Conservation (phyloP, 1,284 basidiomycete species). For the Sanghuangporus baumii region DNA sequence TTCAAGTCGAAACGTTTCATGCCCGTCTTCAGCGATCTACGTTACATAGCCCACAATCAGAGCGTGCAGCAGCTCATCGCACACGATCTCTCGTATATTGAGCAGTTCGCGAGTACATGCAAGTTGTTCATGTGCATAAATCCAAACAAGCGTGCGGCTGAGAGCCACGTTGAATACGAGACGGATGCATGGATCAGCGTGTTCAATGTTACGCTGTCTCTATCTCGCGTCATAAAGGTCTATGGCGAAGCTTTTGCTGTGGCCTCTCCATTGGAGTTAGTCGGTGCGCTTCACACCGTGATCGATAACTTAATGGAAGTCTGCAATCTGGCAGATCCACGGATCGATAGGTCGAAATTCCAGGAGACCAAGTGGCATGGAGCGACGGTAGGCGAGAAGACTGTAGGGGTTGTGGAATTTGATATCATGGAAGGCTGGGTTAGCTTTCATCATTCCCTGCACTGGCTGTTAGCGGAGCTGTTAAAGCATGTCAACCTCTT, state of each 20-base stretch:
- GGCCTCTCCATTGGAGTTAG: constrained; percentile 53
- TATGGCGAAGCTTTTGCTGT: constrained; percentile 77
- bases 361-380: constrained; percentile 53
- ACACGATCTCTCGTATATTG: constrained; percentile 53
- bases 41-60: constrained; percentile 70
- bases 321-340: constrained; percentile 57
- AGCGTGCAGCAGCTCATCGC: constrained; percentile 77
- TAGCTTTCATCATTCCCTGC: constrained; percentile 93
- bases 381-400: constrained; percentile 56
- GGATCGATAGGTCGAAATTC: constrained; percentile 64
- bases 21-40: constrained; percentile 82
- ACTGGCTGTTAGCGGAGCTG: constrained; percentile 89
- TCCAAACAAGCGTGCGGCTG: constrained; percentile 78
- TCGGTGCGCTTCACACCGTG: constrained; percentile 65
- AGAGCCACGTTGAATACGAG: constrained; percentile 89
- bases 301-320: constrained; percentile 71
- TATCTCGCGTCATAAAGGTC: constrained; percentile 83
- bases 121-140: constrained; percentile 89
- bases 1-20: constrained; percentile 94
- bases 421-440: constrained; percentile 79
- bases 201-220: constrained; percentile 86
- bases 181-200: constrained; percentile 92
- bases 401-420: constrained; percentile 65
- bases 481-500: constrained; percentile 75
- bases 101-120: constrained; percentile 61